phyloP scores from a whole-genome alignment of 2,329 filamentous ascomycete genomes.

The Fusarium pseudoanthophilum region DNA sequence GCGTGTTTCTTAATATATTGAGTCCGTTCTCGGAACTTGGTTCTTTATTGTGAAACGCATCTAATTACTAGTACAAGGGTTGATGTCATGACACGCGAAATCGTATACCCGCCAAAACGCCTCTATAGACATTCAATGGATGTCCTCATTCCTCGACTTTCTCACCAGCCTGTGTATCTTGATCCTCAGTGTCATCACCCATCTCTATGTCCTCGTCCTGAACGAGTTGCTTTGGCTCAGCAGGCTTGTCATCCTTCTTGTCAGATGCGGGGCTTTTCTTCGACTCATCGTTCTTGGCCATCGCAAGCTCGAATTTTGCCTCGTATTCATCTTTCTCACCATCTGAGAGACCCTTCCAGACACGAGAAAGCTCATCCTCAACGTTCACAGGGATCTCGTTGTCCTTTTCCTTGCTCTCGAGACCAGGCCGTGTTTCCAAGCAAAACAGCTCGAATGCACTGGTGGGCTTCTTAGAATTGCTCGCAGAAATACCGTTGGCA shows the following conservation, averaged over 20 bases:
- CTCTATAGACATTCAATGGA: constrained; percentile 23
- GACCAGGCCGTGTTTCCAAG: constrained; percentile 57
- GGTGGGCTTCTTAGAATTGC: constrained; percentile 55
- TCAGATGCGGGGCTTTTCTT: constrained; percentile 38
- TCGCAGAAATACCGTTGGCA: constrained; percentile 55
- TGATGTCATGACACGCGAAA: constrained; percentile 28
- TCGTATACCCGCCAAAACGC: constrained; percentile 41
- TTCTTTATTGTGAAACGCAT: constrained; percentile 19
- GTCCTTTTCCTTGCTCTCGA: constrained; percentile 57
- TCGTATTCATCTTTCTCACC: constrained; percentile 62
- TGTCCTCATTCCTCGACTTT: constrained; percentile 48
- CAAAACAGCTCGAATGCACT: constrained; percentile 67
- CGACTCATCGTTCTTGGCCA: constrained; percentile 41
- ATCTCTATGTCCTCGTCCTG: constrained; percentile 63
- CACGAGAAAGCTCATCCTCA: constrained; percentile 65
- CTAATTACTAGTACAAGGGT: constrained; percentile 25
- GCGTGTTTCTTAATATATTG: constrained; percentile 15
- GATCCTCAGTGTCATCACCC: constrained; percentile 58
- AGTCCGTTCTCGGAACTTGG: constrained; percentile 21
- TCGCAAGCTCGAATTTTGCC: constrained; percentile 45
- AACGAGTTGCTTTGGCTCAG: constrained; percentile 47
- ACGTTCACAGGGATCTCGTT: constrained; percentile 50
- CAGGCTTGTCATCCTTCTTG: constrained; percentile 44
- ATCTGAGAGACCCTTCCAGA: constrained; percentile 65
- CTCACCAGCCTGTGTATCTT: constrained; percentile 50